Evolutionary conservation across 2,329 filamentous ascomycete genomes (phyloP).

Genomic region (Exophiala lecanii-corni): DNA sequence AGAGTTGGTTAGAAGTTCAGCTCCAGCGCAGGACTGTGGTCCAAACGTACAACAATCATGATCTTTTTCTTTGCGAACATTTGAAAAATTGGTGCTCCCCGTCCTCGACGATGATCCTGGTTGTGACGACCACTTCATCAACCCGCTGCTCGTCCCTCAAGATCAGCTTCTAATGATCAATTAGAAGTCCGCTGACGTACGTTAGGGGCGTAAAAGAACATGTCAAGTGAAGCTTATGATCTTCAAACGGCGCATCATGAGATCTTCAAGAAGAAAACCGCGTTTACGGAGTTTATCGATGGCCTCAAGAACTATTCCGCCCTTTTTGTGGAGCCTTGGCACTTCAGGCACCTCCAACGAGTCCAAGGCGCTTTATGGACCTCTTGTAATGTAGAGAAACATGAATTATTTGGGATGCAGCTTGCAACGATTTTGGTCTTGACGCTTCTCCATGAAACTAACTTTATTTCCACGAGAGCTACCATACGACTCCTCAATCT

Average conservation of each 20-base stretch:
- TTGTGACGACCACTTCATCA: constrained; percentile 15
- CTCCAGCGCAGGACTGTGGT: too few species aligned
- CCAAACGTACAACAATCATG: too few species aligned
- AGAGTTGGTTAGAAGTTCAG: too few species aligned
- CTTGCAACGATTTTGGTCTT: not conserved
- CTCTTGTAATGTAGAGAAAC: not conserved
- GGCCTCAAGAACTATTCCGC: constrained; percentile 15
- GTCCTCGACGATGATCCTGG: constrained; percentile 12
- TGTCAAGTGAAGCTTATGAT: not conserved
- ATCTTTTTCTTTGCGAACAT: too few species aligned
- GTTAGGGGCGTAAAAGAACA: not conserved
- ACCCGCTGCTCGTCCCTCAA: constrained; percentile 11
- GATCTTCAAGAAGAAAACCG: constrained; percentile 10
- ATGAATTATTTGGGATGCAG: not conserved
- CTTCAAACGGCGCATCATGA: constrained; percentile 14
- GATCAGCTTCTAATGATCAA: constrained; percentile 15
- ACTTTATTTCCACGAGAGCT: not conserved
- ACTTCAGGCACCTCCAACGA: constrained; percentile 9
- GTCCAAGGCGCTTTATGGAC: constrained; percentile 1
- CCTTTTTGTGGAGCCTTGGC: constrained; percentile 13
- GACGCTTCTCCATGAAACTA: not conserved
- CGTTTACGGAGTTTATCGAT: constrained; percentile 11
- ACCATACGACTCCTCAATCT: not conserved
- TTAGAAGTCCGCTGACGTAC: constrained; percentile 14
- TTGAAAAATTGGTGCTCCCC: constrained; percentile 9